phyloP scores from a whole-genome alignment of 2,329 filamentous ascomycete genomes.

The Ophiosphaerella herpotricha region DNA sequence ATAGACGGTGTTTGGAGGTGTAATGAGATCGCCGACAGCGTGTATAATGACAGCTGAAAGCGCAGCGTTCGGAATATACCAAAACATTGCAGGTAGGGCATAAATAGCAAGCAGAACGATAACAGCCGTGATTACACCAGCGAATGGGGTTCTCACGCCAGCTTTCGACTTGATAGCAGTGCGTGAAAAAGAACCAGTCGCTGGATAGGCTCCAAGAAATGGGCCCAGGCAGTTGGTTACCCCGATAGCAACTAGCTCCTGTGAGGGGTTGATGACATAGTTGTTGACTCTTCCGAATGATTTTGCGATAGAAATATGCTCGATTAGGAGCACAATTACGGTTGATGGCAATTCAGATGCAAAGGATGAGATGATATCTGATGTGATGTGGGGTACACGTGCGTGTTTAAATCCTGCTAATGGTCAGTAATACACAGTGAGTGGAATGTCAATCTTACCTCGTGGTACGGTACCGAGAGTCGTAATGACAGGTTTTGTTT shows the following conservation, averaged over 20 bases:
- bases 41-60: conserved; percentile 93
- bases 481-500: conserved; percentile 65
- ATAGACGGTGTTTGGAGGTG: conserved; percentile 87
- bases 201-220: conserved; percentile 87
- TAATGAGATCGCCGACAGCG: conserved; percentile 90
- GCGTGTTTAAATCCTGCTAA: conserved; percentile 70
- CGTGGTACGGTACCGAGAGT: conserved; percentile 79
- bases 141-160: conserved; percentile 88
- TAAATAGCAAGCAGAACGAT: conserved; percentile 92
- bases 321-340: conserved; percentile 90
- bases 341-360: conserved; percentile 76
- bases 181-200: conserved; percentile 93
- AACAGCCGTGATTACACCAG: conserved; percentile 83
- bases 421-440: conserved; percentile 5
- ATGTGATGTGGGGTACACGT: conserved; percentile 70
- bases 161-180: conserved; percentile 98
- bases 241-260: conserved; percentile 94
- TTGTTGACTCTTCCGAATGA: conserved; percentile 96
- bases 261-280: conserved; percentile 95
- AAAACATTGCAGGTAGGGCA: conserved; percentile 86
- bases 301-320: conserved; percentile 97
- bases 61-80: conserved; percentile 83
- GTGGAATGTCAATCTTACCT: conserved; percentile 51
- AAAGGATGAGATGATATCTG: conserved; percentile 69
- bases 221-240: conserved; percentile 87